phyloP scores from a whole-genome alignment of 1,284 basidiomycete genomes.

The Waitea zeae region DNA sequence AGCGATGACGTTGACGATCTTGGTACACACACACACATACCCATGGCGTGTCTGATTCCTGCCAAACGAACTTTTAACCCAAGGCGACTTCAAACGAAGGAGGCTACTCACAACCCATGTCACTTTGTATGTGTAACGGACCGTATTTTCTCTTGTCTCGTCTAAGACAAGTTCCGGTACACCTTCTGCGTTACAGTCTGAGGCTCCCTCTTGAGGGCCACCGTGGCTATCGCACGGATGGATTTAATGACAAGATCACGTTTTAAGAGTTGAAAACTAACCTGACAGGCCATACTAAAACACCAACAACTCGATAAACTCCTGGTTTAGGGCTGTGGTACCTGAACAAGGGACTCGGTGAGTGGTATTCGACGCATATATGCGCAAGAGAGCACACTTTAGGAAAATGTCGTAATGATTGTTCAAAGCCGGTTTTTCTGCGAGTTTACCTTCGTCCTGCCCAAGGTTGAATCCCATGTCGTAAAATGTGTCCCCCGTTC shows the following conservation, averaged over 20 bases:
- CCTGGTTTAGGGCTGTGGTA: conserved; percentile 65
- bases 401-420: conserved; percentile 85
- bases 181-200: conserved; percentile 19
- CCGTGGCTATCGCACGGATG: conserved; percentile 31
- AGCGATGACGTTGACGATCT: conserved; percentile 1
- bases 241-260: conserved; percentile 2
- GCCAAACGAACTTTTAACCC: conserved; percentile 1
- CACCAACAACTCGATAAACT: conserved; percentile 74
- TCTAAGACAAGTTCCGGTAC: conserved; percentile 36
- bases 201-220: conserved; percentile 27
- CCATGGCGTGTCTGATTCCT: conserved; percentile 81
- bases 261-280: conserved; percentile 12
- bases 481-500: conserved; percentile 72
- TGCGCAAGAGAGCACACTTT: conserved; percentile 26
- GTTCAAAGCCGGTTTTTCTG: conserved; percentile 57
- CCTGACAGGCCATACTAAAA: conserved; percentile 83
- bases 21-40: conserved; percentile 17
- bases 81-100: conserved; percentile 1
- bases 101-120: conserved; percentile 59
- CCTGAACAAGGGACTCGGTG: conserved; percentile 20
- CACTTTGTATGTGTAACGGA: conserved; percentile 84
- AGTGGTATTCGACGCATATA: not conserved
- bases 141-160: conserved; percentile 43
- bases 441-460: conserved; percentile 36
- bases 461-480: conserved; percentile 80